Percentiles rank a stretch among this genome's conserved stretches.
Conservation (phyloP, 805 yeast species). For the Zygoascus biomembranicola region DNA sequence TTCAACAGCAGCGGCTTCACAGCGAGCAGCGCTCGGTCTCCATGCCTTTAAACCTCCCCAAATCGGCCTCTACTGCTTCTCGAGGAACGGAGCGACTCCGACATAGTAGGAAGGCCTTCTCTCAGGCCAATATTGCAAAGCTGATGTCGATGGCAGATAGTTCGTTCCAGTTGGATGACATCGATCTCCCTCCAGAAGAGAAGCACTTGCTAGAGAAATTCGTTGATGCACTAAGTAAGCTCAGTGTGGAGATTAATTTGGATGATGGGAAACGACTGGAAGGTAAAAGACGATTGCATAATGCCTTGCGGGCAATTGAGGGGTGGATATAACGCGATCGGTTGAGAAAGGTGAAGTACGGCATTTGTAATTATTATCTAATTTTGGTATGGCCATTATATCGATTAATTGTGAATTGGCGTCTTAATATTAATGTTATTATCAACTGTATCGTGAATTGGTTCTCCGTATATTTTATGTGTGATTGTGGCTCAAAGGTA, state of each 20-base stretch:
- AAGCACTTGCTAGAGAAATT: slow-evolving; percentile 75
- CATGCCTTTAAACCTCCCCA: not conserved
- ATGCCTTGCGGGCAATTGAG: slow-evolving; percentile 78
- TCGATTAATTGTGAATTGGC: not conserved
- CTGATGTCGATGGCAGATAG: slow-evolving; percentile 22
- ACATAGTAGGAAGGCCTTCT: slow-evolving; percentile 10
- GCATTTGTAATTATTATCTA: no score
- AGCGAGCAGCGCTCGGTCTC: not conserved
- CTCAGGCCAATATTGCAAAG: slow-evolving; percentile 19
- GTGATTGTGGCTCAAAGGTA: no score
- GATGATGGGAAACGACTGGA: slow-evolving; percentile 75
- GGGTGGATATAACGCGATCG: slow-evolving; percentile 45
- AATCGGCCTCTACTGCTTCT: not conserved
- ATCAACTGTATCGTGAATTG: no score
- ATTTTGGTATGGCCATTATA: no score
- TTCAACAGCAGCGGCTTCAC: not conserved
- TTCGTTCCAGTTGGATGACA: slow-evolving; percentile 50
- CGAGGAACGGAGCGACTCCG: not conserved
- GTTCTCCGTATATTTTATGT: no score
- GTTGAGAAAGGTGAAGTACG: no score
- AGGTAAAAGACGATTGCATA: slow-evolving; percentile 66
- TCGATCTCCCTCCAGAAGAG: slow-evolving; percentile 69
- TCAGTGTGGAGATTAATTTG: slow-evolving; percentile 84
- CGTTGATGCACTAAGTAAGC: slow-evolving; percentile 73
- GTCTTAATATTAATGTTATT: no score